Percentiles rank a stretch among this genome's conserved stretches.
Conservation (phyloP, 192 early-diverging fungal species). For the Physocladia obscura region DNA sequence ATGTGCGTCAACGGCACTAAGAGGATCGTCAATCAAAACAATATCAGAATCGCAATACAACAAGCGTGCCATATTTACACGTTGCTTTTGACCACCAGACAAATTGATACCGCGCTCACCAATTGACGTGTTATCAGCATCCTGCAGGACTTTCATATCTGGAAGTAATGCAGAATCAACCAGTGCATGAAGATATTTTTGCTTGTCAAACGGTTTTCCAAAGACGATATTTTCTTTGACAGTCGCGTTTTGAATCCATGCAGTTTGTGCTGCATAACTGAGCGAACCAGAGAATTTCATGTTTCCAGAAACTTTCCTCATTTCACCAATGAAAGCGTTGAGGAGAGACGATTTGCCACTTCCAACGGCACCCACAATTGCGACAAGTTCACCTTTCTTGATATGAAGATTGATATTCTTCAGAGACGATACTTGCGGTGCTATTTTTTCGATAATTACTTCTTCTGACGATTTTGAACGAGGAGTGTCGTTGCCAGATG, state of each 20-base stretch:
- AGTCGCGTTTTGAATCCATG: slow-evolving; percentile 84
- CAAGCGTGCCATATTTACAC: slow-evolving; percentile 77
- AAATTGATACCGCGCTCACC: slow-evolving; percentile 57
- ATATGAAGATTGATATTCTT: slow-evolving; percentile 52
- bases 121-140: slow-evolving; percentile 64
- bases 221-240: slow-evolving; percentile 70
- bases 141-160: slow-evolving; percentile 65
- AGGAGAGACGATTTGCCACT: slow-evolving; percentile 85
- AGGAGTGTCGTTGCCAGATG: background rate
- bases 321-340: slow-evolving; percentile 79
- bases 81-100: slow-evolving; percentile 77
- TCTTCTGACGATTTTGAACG: background rate
- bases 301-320: slow-evolving; percentile 58
- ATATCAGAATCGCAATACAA: slow-evolving; percentile 77
- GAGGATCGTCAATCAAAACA: slow-evolving; percentile 80
- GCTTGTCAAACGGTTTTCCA: slow-evolving; percentile 58
- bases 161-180: slow-evolving; percentile 67
- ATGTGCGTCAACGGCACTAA: slow-evolving; percentile 49
- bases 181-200: slow-evolving; percentile 64
- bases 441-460: background rate
- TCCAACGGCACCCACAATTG: slow-evolving; percentile 80
- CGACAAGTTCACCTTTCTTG: slow-evolving; percentile 63
- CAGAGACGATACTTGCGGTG: too few relatives aligned
- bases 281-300: slow-evolving; percentile 66
- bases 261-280: slow-evolving; percentile 76